Percentiles rank a stretch among this genome's conserved stretches.
These are phyloP conservation scores for Nitzschia sp. DNA, from an alignment of 108 stramenopile species.

Conservation along the genomic window DNA sequence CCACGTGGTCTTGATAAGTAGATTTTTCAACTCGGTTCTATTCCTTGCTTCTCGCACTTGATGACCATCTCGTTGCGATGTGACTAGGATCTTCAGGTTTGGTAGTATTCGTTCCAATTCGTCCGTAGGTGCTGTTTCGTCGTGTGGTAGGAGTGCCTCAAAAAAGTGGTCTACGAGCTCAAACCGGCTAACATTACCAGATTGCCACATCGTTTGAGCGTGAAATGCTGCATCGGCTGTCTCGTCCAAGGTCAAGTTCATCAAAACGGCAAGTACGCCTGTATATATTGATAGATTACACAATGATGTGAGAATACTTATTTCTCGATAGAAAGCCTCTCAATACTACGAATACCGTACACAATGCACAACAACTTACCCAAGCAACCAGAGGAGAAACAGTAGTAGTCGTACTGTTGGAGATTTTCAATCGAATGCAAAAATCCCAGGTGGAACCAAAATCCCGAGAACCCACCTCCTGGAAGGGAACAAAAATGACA, in stretches of 20 bases:
- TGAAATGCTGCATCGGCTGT: constrained; percentile 11
- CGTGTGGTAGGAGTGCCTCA: constrained; percentile 1
- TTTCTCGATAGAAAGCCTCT: neutral
- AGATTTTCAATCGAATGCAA: constrained; percentile 19
- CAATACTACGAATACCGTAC: neutral
- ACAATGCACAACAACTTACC: constrained; percentile 6
- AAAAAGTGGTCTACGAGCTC: constrained; percentile 20
- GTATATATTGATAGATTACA: no score
- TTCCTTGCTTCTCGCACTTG: constrained; percentile 13
- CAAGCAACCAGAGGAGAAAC: constrained; percentile 26
- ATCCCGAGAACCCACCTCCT: constrained; percentile 33
- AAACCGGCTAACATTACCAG: constrained; percentile 7
- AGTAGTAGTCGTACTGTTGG: constrained; percentile 28
- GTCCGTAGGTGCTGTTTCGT: neutral
- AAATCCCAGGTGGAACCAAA: constrained; percentile 37
- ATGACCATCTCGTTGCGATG: constrained; percentile 3
- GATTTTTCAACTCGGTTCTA: constrained; percentile 21
- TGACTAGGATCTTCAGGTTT: constrained; percentile 25
- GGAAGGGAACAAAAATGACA: no score
- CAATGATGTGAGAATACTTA: neutral
- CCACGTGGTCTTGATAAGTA: constrained; percentile 22
- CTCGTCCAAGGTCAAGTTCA: constrained; percentile 22
- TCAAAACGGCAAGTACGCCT: constrained; percentile 24
- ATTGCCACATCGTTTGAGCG: constrained; percentile 12
- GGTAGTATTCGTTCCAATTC: constrained; percentile 11